Evolutionary conservation across 192 early-diverging fungal species (phyloP).

Genomic region (Geranomyces variabilis): DNA sequence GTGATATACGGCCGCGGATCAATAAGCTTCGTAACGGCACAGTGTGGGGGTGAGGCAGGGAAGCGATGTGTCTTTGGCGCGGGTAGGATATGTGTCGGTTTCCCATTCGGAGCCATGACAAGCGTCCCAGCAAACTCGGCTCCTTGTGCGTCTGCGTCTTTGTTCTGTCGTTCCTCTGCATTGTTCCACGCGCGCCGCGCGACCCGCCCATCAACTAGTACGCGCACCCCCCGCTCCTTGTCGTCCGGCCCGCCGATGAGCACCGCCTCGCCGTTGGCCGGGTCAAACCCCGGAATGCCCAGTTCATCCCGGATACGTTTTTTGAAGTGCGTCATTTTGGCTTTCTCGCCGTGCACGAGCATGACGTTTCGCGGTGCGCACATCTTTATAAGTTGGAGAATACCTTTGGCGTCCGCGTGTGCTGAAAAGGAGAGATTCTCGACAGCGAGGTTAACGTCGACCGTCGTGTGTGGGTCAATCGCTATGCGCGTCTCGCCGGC

Average conservation of each 20-base stretch:
- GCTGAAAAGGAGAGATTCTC: conserved; percentile 95
- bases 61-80: conserved; percentile 3
- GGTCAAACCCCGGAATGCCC: conserved; percentile 80
- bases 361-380: conserved; percentile 85
- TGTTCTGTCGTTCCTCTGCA: background rate
- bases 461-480: conserved; percentile 71
- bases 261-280: conserved; percentile 83
- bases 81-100: background rate
- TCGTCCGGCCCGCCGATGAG: conserved; percentile 2
- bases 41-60: background rate
- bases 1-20: background rate
- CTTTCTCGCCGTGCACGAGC: conserved; percentile 93
- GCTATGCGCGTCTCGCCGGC: conserved; percentile 85
- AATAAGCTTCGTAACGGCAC: conserved; percentile 8
- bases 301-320: conserved; percentile 81
- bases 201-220: background rate
- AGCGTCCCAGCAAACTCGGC: conserved; percentile 12
- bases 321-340: conserved; percentile 83
- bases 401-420: conserved; percentile 97
- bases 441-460: conserved; percentile 87
- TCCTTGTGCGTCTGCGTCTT: background rate
- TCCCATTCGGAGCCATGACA: background rate
- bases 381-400: conserved; percentile 91
- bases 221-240: too few relatives aligned
- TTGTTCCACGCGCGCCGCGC: background rate